phyloP scores from a whole-genome alignment of 2,329 filamentous ascomycete genomes.

The Stemphylium vesicarium region DNA sequence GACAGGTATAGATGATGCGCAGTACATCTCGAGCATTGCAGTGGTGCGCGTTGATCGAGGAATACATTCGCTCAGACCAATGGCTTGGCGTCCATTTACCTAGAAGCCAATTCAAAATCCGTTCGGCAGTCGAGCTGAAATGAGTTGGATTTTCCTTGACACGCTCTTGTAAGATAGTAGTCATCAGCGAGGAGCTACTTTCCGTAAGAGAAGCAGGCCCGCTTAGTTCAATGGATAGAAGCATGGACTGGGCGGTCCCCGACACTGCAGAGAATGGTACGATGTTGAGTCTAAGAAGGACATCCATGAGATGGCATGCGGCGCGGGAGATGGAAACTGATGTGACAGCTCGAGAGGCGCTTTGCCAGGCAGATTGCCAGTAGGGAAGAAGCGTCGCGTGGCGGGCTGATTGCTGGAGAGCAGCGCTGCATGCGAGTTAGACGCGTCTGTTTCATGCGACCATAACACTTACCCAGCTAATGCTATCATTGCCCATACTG shows the following conservation, averaged over 20 bases:
- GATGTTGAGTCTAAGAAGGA: conserved; percentile 70
- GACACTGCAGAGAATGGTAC: conserved; percentile 71
- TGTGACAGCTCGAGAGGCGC: conserved; percentile 72
- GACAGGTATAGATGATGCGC: conserved; percentile 72
- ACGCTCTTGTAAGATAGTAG: conserved; percentile 68
- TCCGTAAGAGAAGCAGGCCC: conserved; percentile 83
- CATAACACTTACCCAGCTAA: conserved; percentile 69
- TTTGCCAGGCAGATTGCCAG: conserved; percentile 80
- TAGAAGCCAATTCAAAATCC: conserved; percentile 81
- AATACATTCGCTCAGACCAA: conserved; percentile 68
- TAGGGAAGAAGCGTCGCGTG: conserved; percentile 47
- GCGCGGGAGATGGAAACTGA: conserved; percentile 75
- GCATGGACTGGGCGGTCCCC: conserved; percentile 73
- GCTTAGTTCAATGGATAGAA: conserved; percentile 79
- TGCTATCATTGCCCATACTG: conserved; percentile 86
- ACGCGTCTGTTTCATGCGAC: not conserved
- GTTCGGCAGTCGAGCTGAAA: conserved; percentile 70
- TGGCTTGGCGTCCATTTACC: conserved; percentile 78
- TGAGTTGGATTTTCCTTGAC: conserved; percentile 72
- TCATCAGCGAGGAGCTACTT: conserved; percentile 76
- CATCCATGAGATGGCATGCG: conserved; percentile 74
- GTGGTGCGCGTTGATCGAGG: conserved; percentile 68
- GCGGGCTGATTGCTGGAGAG: conserved; percentile 37
- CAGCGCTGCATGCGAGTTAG: conserved; percentile 28
- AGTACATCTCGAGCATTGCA: conserved; percentile 70